Conservation (phyloP, 1,139 yeast species). For the Zygosaccharomyces pseudobailii region DNA sequence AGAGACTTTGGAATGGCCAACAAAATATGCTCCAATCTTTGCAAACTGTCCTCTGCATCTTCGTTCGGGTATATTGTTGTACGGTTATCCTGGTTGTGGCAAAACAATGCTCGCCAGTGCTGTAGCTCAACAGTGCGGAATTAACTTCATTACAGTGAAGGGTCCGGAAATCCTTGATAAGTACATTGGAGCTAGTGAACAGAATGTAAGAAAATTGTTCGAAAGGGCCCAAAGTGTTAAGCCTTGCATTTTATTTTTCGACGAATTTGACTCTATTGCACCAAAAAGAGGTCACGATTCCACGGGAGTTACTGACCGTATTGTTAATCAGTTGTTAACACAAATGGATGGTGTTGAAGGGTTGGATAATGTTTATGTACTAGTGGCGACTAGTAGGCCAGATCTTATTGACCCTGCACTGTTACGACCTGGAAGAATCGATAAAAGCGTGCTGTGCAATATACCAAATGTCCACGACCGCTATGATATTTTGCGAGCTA, state of each 20-base stretch:
- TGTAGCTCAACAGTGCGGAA: constrained; percentile 89
- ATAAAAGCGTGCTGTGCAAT: constrained; percentile 85
- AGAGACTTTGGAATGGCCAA: constrained; percentile 96
- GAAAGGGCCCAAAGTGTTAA: constrained; percentile 72
- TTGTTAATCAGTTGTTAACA: constrained; percentile 92
- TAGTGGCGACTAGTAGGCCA: constrained; percentile 95
- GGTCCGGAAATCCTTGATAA: constrained; percentile 96
- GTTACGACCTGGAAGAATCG: constrained; percentile 91
- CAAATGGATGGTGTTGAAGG: constrained; percentile 99
- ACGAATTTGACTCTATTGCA: constrained; percentile 95
- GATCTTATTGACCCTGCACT: constrained; percentile 94
- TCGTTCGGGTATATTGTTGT: constrained; percentile 82
- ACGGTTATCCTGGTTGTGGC: constrained; percentile 98
- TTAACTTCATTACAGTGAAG: constrained; percentile 87
- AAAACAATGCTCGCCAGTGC: constrained; percentile 92
- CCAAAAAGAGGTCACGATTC: constrained; percentile 98
- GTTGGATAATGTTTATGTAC: constrained; percentile 88
- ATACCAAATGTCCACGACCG: constrained; percentile 74
- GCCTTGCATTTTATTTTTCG: constrained; percentile 91
- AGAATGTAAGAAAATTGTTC: constrained; percentile 85
- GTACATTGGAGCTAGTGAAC: constrained; percentile 97
- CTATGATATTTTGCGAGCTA: constrained; percentile 55
- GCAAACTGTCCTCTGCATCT: constrained; percentile 80
- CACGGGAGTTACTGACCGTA: constrained; percentile 96
- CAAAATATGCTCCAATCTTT: constrained; percentile 90